A percentile compares a stretch with the other conserved stretches of the same genome.
These are phyloP conservation scores for Laguncularia racemosa DNA, from an alignment of 345 rosid species.

Conservation along the genomic window DNA sequence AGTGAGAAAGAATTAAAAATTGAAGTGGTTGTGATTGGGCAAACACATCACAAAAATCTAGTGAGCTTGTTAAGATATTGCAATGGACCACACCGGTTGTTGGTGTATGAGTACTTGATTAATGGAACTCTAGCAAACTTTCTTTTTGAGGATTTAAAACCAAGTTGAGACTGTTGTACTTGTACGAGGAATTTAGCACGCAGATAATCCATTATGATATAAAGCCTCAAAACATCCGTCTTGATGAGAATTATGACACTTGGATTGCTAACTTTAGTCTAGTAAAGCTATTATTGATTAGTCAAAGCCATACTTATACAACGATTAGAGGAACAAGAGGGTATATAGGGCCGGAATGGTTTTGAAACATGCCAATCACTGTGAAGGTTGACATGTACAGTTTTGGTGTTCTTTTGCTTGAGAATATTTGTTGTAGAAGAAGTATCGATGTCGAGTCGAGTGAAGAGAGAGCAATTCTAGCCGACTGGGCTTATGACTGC, in stretches of 20 bases:
- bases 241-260: slow-evolving; percentile 15
- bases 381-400: slow-evolving; percentile 39
- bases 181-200: slow-evolving; percentile 30
- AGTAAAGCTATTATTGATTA: slow-evolving; percentile 23
- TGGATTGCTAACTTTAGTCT: slow-evolving; percentile 31
- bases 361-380: too few species aligned
- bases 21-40: too few species aligned
- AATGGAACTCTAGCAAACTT: too few species aligned
- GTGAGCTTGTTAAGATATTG: too few species aligned
- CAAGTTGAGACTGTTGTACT: slow-evolving; percentile 26
- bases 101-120: too few species aligned
- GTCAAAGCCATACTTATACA: slow-evolving; percentile 23
- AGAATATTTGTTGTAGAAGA: slow-evolving; percentile 30
- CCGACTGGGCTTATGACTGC: slow-evolving; percentile 47
- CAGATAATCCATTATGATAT: slow-evolving; percentile 34
- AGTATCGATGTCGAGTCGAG: too few species aligned
- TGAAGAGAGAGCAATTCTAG: slow-evolving; percentile 17
- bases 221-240: slow-evolving; percentile 32
- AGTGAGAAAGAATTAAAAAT: slow-evolving; percentile 21
- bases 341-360: slow-evolving; percentile 38
- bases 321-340: slow-evolving; percentile 35
- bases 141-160: slow-evolving; percentile 16
- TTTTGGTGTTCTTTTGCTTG: slow-evolving; percentile 30
- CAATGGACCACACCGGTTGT: too few species aligned
- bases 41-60: too few species aligned